phyloP scores from a whole-genome alignment of 257 asterid species.

The Plantago ovata region DNA sequence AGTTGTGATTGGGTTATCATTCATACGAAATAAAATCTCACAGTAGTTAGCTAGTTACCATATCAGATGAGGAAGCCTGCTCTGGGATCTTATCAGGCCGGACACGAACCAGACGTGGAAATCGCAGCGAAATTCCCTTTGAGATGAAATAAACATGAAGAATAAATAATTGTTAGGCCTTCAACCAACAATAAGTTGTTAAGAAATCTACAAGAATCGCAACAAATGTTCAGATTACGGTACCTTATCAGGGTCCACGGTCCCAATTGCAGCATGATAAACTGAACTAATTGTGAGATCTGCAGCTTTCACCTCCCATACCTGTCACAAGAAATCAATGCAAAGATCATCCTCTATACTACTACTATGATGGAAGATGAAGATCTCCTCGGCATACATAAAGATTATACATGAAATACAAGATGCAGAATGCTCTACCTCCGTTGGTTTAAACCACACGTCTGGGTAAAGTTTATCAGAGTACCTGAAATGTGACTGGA shows the following conservation, averaged over 20 bases:
- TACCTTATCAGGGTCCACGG: conserved; percentile 77
- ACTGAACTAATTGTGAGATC: conserved; percentile 96
- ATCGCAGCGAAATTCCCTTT: conserved; percentile 83
- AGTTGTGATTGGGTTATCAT: background rate
- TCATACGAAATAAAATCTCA: conserved; percentile 5
- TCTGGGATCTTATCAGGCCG: conserved; percentile 90
- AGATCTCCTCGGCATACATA: no score
- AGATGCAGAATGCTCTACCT: conserved; percentile 50
- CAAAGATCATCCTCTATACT: no score
- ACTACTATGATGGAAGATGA: no score
- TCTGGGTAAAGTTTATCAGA: conserved; percentile 71
- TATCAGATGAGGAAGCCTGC: conserved; percentile 77
- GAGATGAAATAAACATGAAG: conserved; percentile 17
- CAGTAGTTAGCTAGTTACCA: conserved; percentile 47
- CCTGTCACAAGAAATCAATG: conserved; percentile 38
- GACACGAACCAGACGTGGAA: conserved; percentile 81
- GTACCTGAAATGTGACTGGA: conserved; percentile 80
- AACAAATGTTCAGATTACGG: background rate
- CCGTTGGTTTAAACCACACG: conserved; percentile 93
- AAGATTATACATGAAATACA: background rate
- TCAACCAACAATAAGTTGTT: background rate
- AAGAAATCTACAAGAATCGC: conserved; percentile 5
- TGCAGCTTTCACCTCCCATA: conserved; percentile 99
- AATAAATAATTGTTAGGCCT: conserved; percentile 15
- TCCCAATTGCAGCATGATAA: conserved; percentile 89